Conservation (phyloP, 2,329 filamentous ascomycete genomes). For the Pyrenophora tritici-repentis region DNA sequence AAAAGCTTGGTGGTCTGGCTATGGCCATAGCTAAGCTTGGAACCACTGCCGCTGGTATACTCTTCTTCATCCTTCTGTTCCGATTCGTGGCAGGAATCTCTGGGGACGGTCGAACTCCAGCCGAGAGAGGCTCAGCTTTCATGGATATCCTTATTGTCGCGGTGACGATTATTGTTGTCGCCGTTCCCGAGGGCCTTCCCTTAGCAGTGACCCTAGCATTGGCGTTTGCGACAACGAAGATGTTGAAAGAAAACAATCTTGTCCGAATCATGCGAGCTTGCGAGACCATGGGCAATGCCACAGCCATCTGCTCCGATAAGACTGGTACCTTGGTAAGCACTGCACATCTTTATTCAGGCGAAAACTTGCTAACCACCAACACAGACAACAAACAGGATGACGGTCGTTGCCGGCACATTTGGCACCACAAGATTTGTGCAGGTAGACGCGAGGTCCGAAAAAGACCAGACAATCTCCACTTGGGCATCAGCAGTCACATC, state of each 20-base stretch:
- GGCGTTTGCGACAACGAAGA: conserved; percentile 44
- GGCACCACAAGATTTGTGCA: conserved; percentile 52
- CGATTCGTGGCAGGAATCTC: conserved; percentile 44
- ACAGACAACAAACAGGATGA: conserved; percentile 49
- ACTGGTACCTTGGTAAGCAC: conserved; percentile 36
- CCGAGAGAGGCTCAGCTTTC: conserved; percentile 45
- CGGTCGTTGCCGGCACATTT: conserved; percentile 48
- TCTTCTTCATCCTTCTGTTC: conserved; percentile 49
- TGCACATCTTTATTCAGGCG: rapidly evolving
- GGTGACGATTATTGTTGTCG: conserved; percentile 51
- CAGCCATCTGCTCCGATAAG: conserved; percentile 46
- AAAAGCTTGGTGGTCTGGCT: conserved; percentile 58
- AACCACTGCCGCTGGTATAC: conserved; percentile 42
- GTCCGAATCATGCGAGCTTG: conserved; percentile 41
- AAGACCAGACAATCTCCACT: conserved; percentile 47
- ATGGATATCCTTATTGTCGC: conserved; percentile 51
- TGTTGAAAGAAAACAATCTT: conserved; percentile 46
- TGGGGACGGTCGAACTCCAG: conserved; percentile 26
- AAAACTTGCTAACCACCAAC: neutral
- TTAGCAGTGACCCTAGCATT: conserved; percentile 43
- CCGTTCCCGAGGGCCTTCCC: conserved; percentile 49
- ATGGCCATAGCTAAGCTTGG: conserved; percentile 60
- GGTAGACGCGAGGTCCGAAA: conserved; percentile 54
- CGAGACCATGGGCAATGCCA: conserved; percentile 46
- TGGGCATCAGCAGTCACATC: conserved; percentile 53